phyloP scores from a whole-genome alignment of 345 rosid genomes.

The Adansonia digitata region DNA sequence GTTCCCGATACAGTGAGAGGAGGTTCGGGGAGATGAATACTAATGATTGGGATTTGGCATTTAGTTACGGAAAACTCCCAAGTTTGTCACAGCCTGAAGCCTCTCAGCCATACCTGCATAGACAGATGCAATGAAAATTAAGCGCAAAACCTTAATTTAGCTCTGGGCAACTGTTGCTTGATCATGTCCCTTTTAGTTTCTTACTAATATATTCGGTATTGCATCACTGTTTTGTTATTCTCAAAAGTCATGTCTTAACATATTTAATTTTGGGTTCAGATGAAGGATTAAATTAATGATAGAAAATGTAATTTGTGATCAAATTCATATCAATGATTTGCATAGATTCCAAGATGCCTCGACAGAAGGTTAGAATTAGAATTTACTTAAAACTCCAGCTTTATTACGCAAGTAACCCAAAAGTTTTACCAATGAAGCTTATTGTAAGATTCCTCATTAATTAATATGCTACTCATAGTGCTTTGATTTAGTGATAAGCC shows the following conservation, averaged over 20 bases:
- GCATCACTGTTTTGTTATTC: not conserved
- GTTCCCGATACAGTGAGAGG: not conserved
- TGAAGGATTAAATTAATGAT: not conserved
- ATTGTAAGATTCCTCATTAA: too few species aligned
- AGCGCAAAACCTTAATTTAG: too few species aligned
- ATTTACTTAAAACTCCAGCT: too few species aligned
- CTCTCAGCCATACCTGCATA: too few species aligned
- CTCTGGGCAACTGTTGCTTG: not conserved
- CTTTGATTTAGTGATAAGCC: too few species aligned
- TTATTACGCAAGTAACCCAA: too few species aligned
- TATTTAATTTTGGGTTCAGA: not conserved
- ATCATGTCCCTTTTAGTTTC: not conserved
- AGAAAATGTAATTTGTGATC: not conserved
- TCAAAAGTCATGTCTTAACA: not conserved
- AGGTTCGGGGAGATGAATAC: not conserved
- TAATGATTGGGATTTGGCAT: not conserved
- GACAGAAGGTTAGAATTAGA: too few species aligned
- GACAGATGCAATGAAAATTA: too few species aligned
- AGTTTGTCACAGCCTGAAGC: too few species aligned
- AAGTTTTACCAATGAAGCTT: too few species aligned
- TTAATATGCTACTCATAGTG: too few species aligned
- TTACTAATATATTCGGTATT: not conserved
- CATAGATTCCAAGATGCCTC: conserved; percentile 9
- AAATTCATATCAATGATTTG: not conserved
- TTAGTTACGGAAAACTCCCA: not conserved